Evolutionary conservation across 225 moss, liverwort and hornwort genomes (phyloP), one percentile per base, ranked within the genome.

Genomic region (Asterella californica): DNA sequence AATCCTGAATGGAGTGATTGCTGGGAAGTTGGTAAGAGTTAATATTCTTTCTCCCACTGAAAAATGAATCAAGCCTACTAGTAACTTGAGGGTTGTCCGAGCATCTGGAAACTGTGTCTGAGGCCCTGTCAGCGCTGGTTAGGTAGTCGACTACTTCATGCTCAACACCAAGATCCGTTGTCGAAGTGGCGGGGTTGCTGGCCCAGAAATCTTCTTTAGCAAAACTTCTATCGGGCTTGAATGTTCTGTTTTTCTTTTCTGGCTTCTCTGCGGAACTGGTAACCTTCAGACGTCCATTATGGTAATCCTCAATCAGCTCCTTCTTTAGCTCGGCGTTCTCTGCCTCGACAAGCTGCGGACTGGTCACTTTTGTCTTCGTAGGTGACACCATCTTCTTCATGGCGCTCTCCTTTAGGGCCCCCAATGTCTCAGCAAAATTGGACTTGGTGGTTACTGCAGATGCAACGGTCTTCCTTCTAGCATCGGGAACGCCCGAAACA

Each of bases 131-230:
- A 54, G 55, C 59, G 14, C 52, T 50, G 18, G 48, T 64, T 65
- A 75, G 27, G 55, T 66, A 57, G 53, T 69, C 81, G 32, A 80
- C 65, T 15, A 82, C 76, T 38, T 82, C 81, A 70, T 82, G 76
- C 57, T 77, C 76, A 57, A 69, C 66, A 42, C 49, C 53, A 67
- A 65, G 72, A 62, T 71, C 78, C 25, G 55, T 75, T 48, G 74
- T 82, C 34, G 76, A 76, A 25, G 27, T 45, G 18, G 79, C 33
- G 8, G 74, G 70, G 17, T 77, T 74, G 27, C 75, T 79, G 29
- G 83, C 79, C 87, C 87, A 88, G 70, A 85, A 88, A 54, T 88
- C 87, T 33, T 88, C 84, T 72, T 88, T 83, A 11, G 71, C 76
- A 32, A 84, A 82, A 63, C 84, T 84, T 15, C 75, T 83, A 62